These are phyloP conservation scores for Venturia aucupariae DNA, from an alignment of 2,329 filamentous ascomycete species.

Conservation along the genomic window DNA sequence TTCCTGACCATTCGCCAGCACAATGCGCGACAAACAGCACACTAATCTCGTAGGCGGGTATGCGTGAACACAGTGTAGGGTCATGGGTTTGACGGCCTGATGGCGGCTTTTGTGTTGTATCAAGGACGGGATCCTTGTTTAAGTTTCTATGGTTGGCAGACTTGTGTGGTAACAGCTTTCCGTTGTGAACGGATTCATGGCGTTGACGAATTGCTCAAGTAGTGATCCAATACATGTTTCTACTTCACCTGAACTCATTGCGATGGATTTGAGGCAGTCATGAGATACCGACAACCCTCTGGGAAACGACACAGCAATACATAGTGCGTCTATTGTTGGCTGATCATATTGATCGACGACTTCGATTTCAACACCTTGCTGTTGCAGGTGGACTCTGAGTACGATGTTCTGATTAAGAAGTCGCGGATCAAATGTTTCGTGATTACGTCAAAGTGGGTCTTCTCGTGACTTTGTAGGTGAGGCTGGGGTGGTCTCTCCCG, in stretches of 20 bases:
- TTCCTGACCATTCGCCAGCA: not conserved
- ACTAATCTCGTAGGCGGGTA: not conserved
- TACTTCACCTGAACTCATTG: not conserved
- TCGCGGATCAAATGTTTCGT: not conserved
- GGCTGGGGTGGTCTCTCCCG: no score
- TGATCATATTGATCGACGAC: no score
- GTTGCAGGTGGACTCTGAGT: not conserved
- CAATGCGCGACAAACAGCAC: not conserved
- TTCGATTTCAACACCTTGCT: not conserved
- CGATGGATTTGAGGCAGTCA: not conserved
- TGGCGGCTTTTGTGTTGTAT: not conserved
- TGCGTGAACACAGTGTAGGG: not conserved
- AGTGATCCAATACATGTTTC: not conserved
- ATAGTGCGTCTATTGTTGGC: no score
- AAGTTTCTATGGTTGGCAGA: not conserved
- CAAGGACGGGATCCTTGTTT: not conserved
- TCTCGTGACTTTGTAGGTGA: not conserved
- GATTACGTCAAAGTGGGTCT: not conserved
- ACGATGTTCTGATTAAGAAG: not conserved
- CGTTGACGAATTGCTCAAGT: not conserved
- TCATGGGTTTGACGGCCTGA: not conserved
- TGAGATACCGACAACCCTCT: not conserved
- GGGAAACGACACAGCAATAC: no score
- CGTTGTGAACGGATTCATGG: not conserved
- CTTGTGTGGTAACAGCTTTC: not conserved